Evolutionary conservation across 352 stramenopile species (phyloP), one percentile per base, ranked within the genome.

Genomic region (Phytophthora parvispora): DNA sequence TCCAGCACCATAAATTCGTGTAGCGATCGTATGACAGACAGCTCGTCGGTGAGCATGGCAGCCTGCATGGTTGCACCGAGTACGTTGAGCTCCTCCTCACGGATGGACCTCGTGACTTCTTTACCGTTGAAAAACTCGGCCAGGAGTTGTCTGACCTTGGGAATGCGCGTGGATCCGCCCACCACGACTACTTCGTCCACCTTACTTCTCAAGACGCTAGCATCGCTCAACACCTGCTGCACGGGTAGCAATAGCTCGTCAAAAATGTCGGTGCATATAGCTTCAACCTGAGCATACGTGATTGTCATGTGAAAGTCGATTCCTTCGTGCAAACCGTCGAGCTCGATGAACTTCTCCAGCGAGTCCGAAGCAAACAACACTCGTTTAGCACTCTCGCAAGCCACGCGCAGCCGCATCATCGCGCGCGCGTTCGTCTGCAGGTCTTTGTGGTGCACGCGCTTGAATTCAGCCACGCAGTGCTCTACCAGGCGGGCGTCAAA

Each of bases 401-500:
- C 45, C 18, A 48, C 1, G 2, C 29, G 43, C 45, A 64, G 25
- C 4, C 57, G 56, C 22, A n/a, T 31, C 20, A 56, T 48, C 3
- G 56, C 43, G 6, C 43, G 42, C 31, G 18, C 8, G 20, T 56
- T 27, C 29, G 20, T n/a, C 3, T 10, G 22, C 13, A 57, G 43
- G 24, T 57, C 29, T 25, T 47, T 34, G 5, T 36, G 28, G 32
- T 56, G 31, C 13, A 22, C 6, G 9, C 8, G 28, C 43, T 38
- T 55, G 20, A 64, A 57, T 15, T 49, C 29, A 7, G 16, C n/a
- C 9, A 29, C 31, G 1, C 43, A 64, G 25, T 64, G 32, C 40
- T 64, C 45, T 20, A 64, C 43, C 31, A 64, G 22, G n/a, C 20
- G 56, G 20, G 38, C 40, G 29, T 64, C 56, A 12, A 55, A 47